Base-by-base conservation (phyloP, 139 green algal genomes). In the Tetraselmis striata region DNA sequence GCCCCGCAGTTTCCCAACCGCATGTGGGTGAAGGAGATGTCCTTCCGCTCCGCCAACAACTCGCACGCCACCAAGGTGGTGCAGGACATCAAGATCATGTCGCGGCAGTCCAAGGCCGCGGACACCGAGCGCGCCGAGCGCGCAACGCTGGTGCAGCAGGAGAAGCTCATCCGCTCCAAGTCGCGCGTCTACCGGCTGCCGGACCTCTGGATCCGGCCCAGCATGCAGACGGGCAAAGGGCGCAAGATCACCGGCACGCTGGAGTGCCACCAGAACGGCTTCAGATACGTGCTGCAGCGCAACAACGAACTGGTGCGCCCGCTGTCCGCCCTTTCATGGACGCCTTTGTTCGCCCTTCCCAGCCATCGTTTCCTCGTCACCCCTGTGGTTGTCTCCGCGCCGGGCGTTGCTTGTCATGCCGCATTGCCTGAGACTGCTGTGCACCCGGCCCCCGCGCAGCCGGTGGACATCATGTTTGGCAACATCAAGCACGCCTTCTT, bases 401-500 rank as follows among this genome's bases (percentile, higher is more conserved):
- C n/a, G n/a, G n/a, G n/a, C n/a, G n/a, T n/a, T n/a, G n/a, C n/a
- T n/a, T n/a, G n/a, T n/a, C n/a, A n/a, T n/a, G n/a, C n/a, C n/a
- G n/a, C n/a, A n/a, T n/a, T n/a, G n/a, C n/a, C n/a, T n/a, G n/a
- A n/a, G n/a, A n/a, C n/a, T n/a, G n/a, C n/a, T n/a, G n/a, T n/a
- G n/a, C n/a, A n/a, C n/a, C n/a, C n/a, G n/a, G n/a, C n/a, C n/a
- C n/a, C n/a, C n/a, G 75, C 31, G 26, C 1, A 59, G 1, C 23
- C 81, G 75, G 80, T 91, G 31, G 85, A 92, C 83, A 80, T 93
- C 32, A 90, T 92, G 81, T 81, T 45, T 28, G 30, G 91, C 81
- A 99, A 99, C 91, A 98, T 99, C 86, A 96, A 96, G 87, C 95
- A 98, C 83, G 95, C 95, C 1, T 98, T 99, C 86, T 98, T 98